Evolutionary conservation across 2,329 filamentous ascomycete species (phyloP).

Genomic region (Capronia epimyces): DNA sequence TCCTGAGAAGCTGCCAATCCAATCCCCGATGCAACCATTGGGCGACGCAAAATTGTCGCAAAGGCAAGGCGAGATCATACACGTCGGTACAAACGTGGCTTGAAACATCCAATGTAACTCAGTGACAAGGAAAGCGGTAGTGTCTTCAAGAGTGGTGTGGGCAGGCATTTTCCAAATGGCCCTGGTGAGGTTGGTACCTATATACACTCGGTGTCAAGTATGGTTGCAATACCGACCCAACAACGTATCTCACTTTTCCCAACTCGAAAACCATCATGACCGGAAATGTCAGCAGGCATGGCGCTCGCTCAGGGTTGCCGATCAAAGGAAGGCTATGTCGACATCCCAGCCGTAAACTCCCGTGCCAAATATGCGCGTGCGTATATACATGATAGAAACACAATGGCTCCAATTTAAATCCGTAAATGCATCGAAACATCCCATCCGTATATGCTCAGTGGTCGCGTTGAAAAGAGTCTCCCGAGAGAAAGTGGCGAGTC

Average conservation of each 20-base stretch:
- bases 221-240: no score
- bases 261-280: neutral
- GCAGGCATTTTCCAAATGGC: no score
- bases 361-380: neutral
- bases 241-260: no score
- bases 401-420: neutral
- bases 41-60: no score
- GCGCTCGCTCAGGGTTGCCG: neutral
- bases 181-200: no score
- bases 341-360: neutral
- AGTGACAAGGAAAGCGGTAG: neutral
- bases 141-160: neutral
- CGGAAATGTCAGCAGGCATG: neutral
- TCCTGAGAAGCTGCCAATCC: no score
- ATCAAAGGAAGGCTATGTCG: neutral
- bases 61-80: no score
- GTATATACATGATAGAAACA: neutral
- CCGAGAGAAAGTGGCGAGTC: neutral
- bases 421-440: constrained; percentile 4
- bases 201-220: no score
- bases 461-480: neutral
- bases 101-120: neutral
- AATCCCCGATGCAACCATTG: no score
- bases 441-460: constrained; percentile 5
- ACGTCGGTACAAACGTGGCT: no score